A percentile compares a stretch with the other conserved stretches of the same genome.
phyloP scores from a whole-genome alignment of 306 rosid genomes.

The Oxytropis ochrocephala region DNA sequence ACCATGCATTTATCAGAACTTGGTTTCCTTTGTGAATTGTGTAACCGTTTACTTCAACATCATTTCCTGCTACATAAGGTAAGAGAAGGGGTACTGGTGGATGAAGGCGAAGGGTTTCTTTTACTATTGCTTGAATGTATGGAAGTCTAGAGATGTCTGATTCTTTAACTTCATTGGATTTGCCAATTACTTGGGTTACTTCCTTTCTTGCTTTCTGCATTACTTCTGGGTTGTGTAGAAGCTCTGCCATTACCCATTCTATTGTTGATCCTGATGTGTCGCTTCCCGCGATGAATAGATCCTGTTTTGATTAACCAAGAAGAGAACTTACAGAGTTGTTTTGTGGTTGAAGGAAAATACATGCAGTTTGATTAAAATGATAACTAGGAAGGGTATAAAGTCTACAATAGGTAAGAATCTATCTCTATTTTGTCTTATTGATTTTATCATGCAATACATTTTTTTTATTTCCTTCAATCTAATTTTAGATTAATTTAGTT shows the following conservation, averaged over 20 bases:
- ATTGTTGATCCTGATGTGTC: constrained; percentile 51
- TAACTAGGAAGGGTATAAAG: too few relatives aligned
- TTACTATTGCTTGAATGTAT: constrained; percentile 43
- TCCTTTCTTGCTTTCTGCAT: constrained; percentile 37
- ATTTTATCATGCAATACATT: too few relatives aligned
- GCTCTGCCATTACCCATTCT: constrained; percentile 71
- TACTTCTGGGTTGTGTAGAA: constrained; percentile 33
- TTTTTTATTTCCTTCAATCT: too few relatives aligned
- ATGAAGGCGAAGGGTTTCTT: constrained; percentile 58
- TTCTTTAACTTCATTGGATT: constrained; percentile 28
- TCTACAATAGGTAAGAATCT: too few relatives aligned
- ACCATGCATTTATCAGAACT: constrained; percentile 52
- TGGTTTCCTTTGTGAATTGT: constrained; percentile 39
- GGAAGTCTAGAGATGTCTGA: constrained; percentile 43
- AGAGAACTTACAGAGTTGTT: too few relatives aligned
- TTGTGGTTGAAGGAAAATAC: too few relatives aligned
- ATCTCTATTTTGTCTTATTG: too few relatives aligned
- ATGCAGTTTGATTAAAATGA: too few relatives aligned
- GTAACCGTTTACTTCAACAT: constrained; percentile 30
- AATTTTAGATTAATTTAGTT: too few relatives aligned
- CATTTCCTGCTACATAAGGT: constrained; percentile 43
- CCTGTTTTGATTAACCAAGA: constrained; percentile 20
- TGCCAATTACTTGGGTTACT: constrained; percentile 23
- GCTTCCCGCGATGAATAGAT: constrained; percentile 53
- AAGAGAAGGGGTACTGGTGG: constrained; percentile 52